Evolutionary conservation across 495 filamentous ascomycete species (phyloP).

Genomic region (Neurospora cerealis): DNA sequence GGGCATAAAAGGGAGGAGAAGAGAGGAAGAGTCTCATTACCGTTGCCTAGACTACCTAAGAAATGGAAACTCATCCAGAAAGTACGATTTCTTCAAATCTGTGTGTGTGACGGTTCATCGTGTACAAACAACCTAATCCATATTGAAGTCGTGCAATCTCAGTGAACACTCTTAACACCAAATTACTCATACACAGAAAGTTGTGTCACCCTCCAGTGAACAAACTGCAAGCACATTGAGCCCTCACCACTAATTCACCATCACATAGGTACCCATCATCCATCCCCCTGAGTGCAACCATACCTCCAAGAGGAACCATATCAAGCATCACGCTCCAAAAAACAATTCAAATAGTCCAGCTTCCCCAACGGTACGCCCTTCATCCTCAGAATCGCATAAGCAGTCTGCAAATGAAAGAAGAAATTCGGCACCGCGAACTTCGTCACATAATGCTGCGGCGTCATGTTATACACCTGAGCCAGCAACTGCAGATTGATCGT

Average conservation of each 20-base stretch:
- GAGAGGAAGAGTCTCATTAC: neutral
- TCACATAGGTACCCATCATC: neutral
- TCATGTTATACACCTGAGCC: slow-evolving; percentile 8
- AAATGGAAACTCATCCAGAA: neutral
- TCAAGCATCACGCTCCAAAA: slow-evolving; percentile 6
- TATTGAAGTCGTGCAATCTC: neutral
- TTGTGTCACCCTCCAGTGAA: neutral
- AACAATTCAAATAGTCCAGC: slow-evolving; percentile 35
- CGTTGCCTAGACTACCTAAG: neutral
- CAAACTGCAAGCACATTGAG: neutral
- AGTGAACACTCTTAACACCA: neutral
- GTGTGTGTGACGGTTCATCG: neutral
- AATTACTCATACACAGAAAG: neutral
- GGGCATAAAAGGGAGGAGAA: neutral
- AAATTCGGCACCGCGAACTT: slow-evolving; percentile 22
- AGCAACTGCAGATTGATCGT: slow-evolving; percentile 9
- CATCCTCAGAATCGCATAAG: slow-evolving; percentile 45
- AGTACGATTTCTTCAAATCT: neutral
- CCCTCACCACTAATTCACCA: neutral
- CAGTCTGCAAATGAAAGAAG: slow-evolving; percentile 44
- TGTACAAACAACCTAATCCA: neutral
- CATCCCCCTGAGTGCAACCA: neutral
- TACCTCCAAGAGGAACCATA: too few species aligned
- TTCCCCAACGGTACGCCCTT: slow-evolving; percentile 51
- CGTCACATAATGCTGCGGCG: slow-evolving; percentile 24